These are phyloP conservation scores for maize (Zea mays) DNA, from an alignment of 176 grass and related monocot genomes.

Conservation along the genomic window Zm-B73-REFERENCE-NAM-5.0 NC_050100.1:133457001-133457500, in stretches of 20 bases:
- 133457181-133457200: neutral
- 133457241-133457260: neutral
- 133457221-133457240: neutral
- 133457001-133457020: constrained; percentile 37
- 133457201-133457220: neutral
- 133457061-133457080: constrained; percentile 47
- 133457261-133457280: constrained; percentile 1
- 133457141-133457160: neutral
- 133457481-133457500: neutral
- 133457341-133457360: neutral
- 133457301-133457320: constrained; percentile 9
- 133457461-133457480: neutral
- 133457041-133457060: constrained; percentile 46
- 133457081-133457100: neutral
- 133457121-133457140: neutral
- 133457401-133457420: neutral
- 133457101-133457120: neutral
- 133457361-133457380: constrained; percentile 9
- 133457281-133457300: neutral
- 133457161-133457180: neutral
- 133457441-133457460: neutral
- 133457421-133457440: neutral
- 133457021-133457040: constrained; percentile 44
- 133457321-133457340: constrained; percentile 7
- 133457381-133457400: neutral